Base-by-base conservation (phyloP, 495 filamentous ascomycete genomes). In the Hyaloscypha hepaticicola region DNA sequence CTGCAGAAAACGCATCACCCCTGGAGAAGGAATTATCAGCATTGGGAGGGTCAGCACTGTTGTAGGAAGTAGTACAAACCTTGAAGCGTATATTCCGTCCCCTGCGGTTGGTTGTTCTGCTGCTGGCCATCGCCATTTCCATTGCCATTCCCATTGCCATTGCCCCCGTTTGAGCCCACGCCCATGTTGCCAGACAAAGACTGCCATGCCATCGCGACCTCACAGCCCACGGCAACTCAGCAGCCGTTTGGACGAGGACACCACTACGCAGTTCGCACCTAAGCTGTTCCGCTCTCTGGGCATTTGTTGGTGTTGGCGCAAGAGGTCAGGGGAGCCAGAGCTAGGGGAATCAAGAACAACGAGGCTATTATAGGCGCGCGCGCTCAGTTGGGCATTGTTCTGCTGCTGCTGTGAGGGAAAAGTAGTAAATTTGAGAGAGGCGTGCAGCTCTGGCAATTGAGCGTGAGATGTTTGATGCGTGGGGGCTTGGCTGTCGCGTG, bases 1-100 rank as follows among this genome's bases (percentile, higher is more conserved):
- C 80, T 98, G 96, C 34, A 99, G 87, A 76, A 98, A 98, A 75
- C 95, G 93, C 95, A 99, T 99, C 38, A 99, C 95, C 72, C 95
- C 94, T 98, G 69, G 38, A 51, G 49, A 19, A 51, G 25, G 5
- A 56, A 31, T 49, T 14, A 64, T 53, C 51, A 68, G 28, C 21
- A 55, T 24, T 51, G 7, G 28, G 8, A 7, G 12, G 33, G 21
- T 12, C 53, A 60, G 58, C 60, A 33, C 6, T 61, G 60, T 60
- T 60, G 64, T 24, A 48, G 28, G 29, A 33, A 19, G 52, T 27
- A 51, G 16, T 34, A 48, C 51, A 31, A 74, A 96, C 94, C 95
- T 85, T 99, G 95, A 50, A 99, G 80, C 31, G 95, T 98, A 71
- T 99, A 99, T 74, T 99, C 96, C n/a, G 96, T 97, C 53, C 92